Base-by-base conservation (phyloP, 345 rosid genomes). In the Microcos paniculata region DNA sequence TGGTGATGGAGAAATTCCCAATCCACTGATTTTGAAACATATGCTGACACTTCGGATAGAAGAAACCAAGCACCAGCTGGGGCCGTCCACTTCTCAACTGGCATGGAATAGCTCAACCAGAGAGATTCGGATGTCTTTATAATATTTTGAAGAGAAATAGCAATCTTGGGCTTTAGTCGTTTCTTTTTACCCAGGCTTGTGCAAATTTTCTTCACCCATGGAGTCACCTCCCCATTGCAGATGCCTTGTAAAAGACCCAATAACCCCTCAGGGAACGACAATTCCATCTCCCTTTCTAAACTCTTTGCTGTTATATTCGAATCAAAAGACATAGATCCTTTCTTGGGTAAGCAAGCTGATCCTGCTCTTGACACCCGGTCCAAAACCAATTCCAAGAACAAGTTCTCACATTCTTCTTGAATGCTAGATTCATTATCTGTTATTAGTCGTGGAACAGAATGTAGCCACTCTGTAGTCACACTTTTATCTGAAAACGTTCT, bases 21-120 rank as follows among this genome's bases (percentile, higher is more conserved):
- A 33, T 89, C 94, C 78, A 88, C 87, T 55, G 97, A 83, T 79
- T 87, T 87, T 66, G 93, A 77, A 75, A 93, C 92, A 80, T 80
- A 86, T 56, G 79, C 78, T 19, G 98, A 93, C 76, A 93, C 90
- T 87, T 91, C 98, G 26, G 98, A 89, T n/a, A 96, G 88, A 84
- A 96, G 98, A 80, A 96, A 80, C 99, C 99, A 93, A 76, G 96
- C 91, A 82, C 99, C 99, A 52, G 90, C 80, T 75, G 98, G 97
- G 38, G 98, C 98, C 48, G 93, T 89, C 99, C 99, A 93, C 83
- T 87, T 90, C 62, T 88, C 87, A 16, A 91, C 88, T 2, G 97
- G 89, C 93, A 81, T 73, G 45, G 90, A 90, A 46, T 83, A 86
- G 62, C 85, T 87, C 82, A 90, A 79, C 99, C 98, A 96, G n/a